These are phyloP conservation scores for Botrytis sinoallii DNA, from an alignment of 2,329 filamentous ascomycete genomes.

Conservation along the genomic window DNA sequence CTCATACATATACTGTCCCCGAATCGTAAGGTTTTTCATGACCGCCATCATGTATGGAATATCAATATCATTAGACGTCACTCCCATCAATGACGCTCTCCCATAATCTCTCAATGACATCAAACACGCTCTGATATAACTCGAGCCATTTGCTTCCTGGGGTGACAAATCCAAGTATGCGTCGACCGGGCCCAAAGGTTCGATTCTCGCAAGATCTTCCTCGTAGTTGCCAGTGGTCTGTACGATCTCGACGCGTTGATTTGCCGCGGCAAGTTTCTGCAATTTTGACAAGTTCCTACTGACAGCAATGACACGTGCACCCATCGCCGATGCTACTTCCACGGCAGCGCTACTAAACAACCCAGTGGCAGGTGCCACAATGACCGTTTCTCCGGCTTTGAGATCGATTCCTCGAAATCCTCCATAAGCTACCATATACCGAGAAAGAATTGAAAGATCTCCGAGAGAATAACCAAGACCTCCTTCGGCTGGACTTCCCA, in stretches of 20 bases:
- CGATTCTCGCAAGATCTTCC: constrained; percentile 22
- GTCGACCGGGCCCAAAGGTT: constrained; percentile 39
- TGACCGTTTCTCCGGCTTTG: constrained; percentile 45
- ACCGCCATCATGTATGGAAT: constrained; percentile 37
- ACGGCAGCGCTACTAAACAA: constrained; percentile 46
- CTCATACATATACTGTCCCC: constrained; percentile 48
- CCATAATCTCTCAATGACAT: constrained; percentile 35
- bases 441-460: constrained; percentile 13
- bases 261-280: constrained; percentile 36
- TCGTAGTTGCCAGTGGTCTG: constrained; percentile 43
- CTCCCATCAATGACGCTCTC: constrained; percentile 39
- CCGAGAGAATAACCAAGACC: constrained; percentile 24
- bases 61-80: constrained; percentile 30
- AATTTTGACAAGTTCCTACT: constrained; percentile 44
- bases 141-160: constrained; percentile 39
- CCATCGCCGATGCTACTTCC: constrained; percentile 46
- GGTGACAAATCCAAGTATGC: constrained; percentile 49
- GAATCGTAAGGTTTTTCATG: constrained; percentile 39
- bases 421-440: constrained; percentile 45
- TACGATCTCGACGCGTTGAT: constrained; percentile 41
- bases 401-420: constrained; percentile 45
- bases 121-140: constrained; percentile 42
- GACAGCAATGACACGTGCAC: constrained; percentile 49
- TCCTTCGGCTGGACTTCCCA: constrained; percentile 15
- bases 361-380: constrained; percentile 48